Conservation (phyloP, 371 early-diverging fungal species). For the Mucor velutinosus region DNA sequence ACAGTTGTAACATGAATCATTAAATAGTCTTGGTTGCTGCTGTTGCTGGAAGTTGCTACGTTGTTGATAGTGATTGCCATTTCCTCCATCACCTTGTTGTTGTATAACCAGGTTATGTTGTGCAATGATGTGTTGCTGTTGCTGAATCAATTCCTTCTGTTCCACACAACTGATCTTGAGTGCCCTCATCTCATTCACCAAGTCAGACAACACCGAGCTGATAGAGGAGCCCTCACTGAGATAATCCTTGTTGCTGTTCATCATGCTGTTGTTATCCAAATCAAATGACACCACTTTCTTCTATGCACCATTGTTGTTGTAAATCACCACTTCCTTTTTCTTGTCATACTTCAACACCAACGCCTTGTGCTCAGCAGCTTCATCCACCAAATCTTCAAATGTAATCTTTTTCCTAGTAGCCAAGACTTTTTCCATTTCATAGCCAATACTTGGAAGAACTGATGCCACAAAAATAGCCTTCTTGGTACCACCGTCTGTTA, state of each 20-base stretch:
- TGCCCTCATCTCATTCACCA: not conserved
- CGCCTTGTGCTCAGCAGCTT: not conserved
- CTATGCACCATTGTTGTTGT: not conserved
- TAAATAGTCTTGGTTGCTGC: not conserved
- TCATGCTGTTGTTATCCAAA: not conserved
- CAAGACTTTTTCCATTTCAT: not conserved
- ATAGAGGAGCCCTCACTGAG: not conserved
- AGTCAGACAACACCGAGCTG: not conserved
- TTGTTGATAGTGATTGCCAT: not conserved
- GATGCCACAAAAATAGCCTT: constrained; percentile 1
- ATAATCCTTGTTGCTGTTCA: not conserved
- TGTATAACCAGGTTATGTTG: not conserved
- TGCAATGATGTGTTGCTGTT: not conserved
- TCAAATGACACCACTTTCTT: not conserved
- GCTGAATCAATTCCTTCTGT: not conserved
- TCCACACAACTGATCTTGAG: not conserved
- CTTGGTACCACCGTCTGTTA: not conserved
- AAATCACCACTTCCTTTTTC: not conserved
- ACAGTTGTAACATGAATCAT: not conserved
- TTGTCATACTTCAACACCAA: not conserved
- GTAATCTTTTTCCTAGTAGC: not conserved
- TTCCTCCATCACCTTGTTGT: not conserved
- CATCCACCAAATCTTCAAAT: not conserved
- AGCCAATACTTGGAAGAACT: not conserved
- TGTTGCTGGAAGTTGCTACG: not conserved